Evolutionary conservation across 768 basidiomycete species (phyloP).

Genomic region (Lyophyllum shimeji): DNA sequence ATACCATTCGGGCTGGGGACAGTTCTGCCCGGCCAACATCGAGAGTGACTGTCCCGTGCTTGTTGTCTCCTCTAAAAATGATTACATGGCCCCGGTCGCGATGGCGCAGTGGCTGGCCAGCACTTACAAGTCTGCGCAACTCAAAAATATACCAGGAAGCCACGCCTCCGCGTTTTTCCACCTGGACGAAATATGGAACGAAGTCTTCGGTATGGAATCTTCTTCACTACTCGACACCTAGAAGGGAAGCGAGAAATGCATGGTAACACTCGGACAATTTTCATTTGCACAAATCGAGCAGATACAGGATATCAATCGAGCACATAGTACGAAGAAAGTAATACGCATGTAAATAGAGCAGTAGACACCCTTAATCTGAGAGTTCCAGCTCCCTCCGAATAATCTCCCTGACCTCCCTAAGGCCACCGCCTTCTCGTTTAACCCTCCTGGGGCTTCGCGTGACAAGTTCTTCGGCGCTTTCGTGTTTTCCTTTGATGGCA

Average conservation of each 20-base stretch:
- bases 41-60: conserved; percentile 48
- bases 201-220: conserved; percentile 24
- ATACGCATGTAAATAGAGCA: conserved; percentile 31
- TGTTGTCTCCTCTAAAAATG: conserved; percentile 41
- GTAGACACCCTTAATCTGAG: conserved; percentile 45
- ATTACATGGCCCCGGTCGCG: conserved; percentile 37
- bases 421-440: conserved; percentile 67
- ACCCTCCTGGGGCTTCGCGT: conserved; percentile 73
- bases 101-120: conserved; percentile 52
- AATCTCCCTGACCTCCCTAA: conserved; percentile 79
- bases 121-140: conserved; percentile 41
- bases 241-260: background rate
- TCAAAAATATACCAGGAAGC: conserved; percentile 45
- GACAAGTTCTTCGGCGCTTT: conserved; percentile 60
- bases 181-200: conserved; percentile 45
- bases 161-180: conserved; percentile 47
- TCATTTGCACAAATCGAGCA: conserved; percentile 20
- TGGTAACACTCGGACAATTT: background rate
- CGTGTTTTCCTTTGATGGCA: conserved; percentile 45
- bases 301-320: conserved; percentile 16
- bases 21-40: conserved; percentile 38
- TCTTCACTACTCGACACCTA: conserved; percentile 1
- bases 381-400: conserved; percentile 77
- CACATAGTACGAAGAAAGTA: conserved; percentile 19
- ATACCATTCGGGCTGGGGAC: conserved; percentile 52